Conservation (phyloP, 2,329 filamentous ascomycete species). For the Phialocephala subalpina region DNA sequence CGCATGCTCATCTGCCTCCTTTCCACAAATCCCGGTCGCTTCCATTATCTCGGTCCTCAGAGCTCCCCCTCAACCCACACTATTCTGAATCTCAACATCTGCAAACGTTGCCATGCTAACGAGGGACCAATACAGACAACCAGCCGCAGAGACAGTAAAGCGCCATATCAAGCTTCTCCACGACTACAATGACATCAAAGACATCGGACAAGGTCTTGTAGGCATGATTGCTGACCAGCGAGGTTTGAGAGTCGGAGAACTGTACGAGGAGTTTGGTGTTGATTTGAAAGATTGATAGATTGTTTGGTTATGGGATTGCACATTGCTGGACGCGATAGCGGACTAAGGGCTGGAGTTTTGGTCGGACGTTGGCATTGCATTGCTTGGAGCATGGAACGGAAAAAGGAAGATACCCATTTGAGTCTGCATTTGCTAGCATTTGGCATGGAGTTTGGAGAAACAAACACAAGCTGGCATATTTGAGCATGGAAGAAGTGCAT, state of each 20-base stretch:
- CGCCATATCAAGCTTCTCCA: slow-evolving; percentile 71
- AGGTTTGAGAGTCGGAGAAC: slow-evolving; percentile 52
- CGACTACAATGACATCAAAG: slow-evolving; percentile 75
- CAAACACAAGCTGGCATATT: background rate
- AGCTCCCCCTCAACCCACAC: background rate
- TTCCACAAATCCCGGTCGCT: background rate
- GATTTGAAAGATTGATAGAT: slow-evolving; percentile 38
- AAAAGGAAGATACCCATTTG: slow-evolving; percentile 36
- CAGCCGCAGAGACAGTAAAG: slow-evolving; percentile 59
- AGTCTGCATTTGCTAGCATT: slow-evolving; percentile 13
- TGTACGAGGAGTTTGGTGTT: slow-evolving; percentile 46
- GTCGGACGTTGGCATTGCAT: slow-evolving; percentile 2
- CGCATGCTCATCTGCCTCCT: background rate
- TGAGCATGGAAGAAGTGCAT: background rate
- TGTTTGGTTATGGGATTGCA: background rate
- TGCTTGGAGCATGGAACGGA: slow-evolving; percentile 15
- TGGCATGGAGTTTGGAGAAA: background rate
- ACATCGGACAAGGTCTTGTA: slow-evolving; percentile 71
- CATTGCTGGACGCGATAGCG: background rate
- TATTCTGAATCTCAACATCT: background rate
- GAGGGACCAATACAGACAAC: slow-evolving; percentile 22
- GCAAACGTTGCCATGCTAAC: background rate
- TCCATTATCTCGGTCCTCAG: background rate
- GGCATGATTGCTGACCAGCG: slow-evolving; percentile 72
- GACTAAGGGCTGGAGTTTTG: background rate